These are phyloP conservation scores for Exserohilum rostratum DNA, from an alignment of 2,329 filamentous ascomycete genomes.

Conservation along the genomic window DNA sequence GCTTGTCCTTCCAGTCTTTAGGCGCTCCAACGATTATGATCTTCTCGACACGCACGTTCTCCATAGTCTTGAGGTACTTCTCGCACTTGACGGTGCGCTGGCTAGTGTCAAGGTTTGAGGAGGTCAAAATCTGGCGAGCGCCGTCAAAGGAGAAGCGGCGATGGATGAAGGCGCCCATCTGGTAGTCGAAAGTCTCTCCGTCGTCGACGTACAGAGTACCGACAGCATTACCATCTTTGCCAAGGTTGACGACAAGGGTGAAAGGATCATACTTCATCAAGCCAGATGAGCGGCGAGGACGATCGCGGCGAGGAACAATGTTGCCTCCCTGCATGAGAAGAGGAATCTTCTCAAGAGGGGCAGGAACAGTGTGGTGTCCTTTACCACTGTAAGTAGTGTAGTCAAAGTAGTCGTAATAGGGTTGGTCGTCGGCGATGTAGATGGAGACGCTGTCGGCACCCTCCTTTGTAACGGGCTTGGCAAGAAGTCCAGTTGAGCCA, in stretches of 20 bases:
- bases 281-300: constrained; percentile 80
- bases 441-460: constrained; percentile 75
- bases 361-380: constrained; percentile 73
- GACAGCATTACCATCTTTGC: constrained; percentile 71
- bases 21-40: constrained; percentile 84
- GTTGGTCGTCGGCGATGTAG: constrained; percentile 85
- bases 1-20: constrained; percentile 69
- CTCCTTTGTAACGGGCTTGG: constrained; percentile 85
- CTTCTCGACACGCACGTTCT: constrained; percentile 78
- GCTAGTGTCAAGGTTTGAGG: constrained; percentile 57
- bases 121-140: constrained; percentile 64
- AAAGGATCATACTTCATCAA: constrained; percentile 96
- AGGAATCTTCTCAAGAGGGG: constrained; percentile 85
- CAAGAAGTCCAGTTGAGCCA: constrained; percentile 85
- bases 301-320: constrained; percentile 87
- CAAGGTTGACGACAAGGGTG: constrained; percentile 80
- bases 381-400: constrained; percentile 76
- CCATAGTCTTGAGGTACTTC: constrained; percentile 80
- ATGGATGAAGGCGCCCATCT: constrained; percentile 86
- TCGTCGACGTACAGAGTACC: constrained; percentile 92
- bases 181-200: constrained; percentile 87
- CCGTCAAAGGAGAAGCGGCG: constrained; percentile 73
- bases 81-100: constrained; percentile 68
- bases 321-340: constrained; percentile 92
- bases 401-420: constrained; percentile 96